Base-by-base conservation (phyloP, 345 rosid species). In the Kernera saxatilis region DNA sequence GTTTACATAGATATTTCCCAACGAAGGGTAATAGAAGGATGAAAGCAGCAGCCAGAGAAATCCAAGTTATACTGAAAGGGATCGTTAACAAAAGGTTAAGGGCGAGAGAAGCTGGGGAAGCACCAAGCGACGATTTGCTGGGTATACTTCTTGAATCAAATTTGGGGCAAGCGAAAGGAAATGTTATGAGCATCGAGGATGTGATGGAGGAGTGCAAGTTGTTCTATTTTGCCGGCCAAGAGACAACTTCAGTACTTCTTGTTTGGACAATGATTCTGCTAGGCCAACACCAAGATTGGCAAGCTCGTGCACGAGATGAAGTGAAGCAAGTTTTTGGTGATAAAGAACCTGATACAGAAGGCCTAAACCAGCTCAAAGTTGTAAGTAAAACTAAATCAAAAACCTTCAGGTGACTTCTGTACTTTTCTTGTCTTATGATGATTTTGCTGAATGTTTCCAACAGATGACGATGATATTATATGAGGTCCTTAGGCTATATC, bases 201-300 rank as follows among this genome's bases (percentile, higher is more conserved):
- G 79, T 90, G 15, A 69, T 86, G 2, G 82, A 88, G 8, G 90
- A 90, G 54, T 86, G 89, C 77, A 83, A 57, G 29, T 15, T 67
- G 53, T 67, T 67, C 13, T 55, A 66, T 59, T 12, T 65, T 0
- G 67, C 66, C 3, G 72, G 77, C 1, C 65, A 73, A 30, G 71
- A 56, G 32, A 64, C 71, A 27, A 64, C 55, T 35, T 65, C 60
- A 25, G 39, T 33, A 17, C 58, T 73, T 33, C 21, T 65, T 13
- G 78, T 74, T 11, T 90, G 89, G 97, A 78, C 89, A 5, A 55
- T 82, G 77, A 48, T 85, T 41, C 37, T 87, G 41, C 51, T 86
- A 66, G 73, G 84, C 43, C 25, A 68, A 22, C 73, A 87, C 37
- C 78, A 68, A 39, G 57, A 85, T 19, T 90, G 94, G 94, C 92